phyloP scores from a whole-genome alignment of 2,329 filamentous ascomycete genomes.

The Colletotrichum aenigma region DNA sequence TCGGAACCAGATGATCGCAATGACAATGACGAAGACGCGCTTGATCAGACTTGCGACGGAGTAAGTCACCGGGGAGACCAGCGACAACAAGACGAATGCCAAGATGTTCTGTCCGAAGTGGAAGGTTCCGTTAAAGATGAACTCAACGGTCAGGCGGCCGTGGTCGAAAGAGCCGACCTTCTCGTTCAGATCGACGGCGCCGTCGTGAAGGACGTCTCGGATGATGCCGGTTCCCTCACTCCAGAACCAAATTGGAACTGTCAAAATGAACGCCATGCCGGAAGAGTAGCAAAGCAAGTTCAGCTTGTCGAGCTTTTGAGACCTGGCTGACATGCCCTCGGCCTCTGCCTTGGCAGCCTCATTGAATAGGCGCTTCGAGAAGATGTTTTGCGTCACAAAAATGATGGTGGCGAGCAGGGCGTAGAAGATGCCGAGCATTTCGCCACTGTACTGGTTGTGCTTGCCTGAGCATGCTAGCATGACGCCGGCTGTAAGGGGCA shows the following conservation, averaged over 20 bases:
- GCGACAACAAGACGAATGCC: constrained; percentile 88
- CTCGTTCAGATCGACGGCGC: constrained; percentile 67
- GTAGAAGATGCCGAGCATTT: constrained; percentile 88
- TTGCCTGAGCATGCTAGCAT: constrained; percentile 95
- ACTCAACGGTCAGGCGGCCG: constrained; percentile 78
- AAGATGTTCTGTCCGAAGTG: constrained; percentile 97
- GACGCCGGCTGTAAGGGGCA: constrained; percentile 93
- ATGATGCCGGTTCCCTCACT: constrained; percentile 82
- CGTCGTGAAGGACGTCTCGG: constrained; percentile 79
- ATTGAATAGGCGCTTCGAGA: constrained; percentile 97
- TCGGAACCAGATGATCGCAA: constrained; percentile 96
- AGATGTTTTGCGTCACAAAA: constrained; percentile 98
- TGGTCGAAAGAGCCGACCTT: constrained; percentile 75
- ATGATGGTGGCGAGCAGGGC: constrained; percentile 90
- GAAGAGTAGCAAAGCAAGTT: constrained; percentile 98
- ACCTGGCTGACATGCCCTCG: constrained; percentile 65
- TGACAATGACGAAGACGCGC: constrained; percentile 93
- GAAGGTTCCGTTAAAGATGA: constrained; percentile 94
- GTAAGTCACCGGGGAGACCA: constrained; percentile 96
- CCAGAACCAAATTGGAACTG: constrained; percentile 91
- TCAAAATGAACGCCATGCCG: constrained; percentile 86
- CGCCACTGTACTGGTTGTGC: constrained; percentile 70
- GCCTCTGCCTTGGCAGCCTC: constrained; percentile 86
- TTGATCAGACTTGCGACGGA: constrained; percentile 96
- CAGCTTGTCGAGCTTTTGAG: constrained; percentile 90